phyloP scores from a whole-genome alignment of 495 filamentous ascomycete genomes.

The Penicillium verhagenii region DNA sequence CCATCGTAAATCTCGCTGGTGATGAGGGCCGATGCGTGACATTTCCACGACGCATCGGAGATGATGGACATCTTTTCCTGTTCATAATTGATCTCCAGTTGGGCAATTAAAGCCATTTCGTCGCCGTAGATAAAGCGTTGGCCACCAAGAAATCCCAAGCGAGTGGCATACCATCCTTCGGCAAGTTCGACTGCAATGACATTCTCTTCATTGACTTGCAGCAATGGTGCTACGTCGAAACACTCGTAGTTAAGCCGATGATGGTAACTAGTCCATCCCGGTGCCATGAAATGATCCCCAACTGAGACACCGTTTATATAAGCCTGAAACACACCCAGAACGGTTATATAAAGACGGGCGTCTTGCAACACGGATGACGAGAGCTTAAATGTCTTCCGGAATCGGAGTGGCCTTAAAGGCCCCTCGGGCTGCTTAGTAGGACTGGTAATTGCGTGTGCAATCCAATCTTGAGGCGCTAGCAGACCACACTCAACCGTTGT shows the following conservation, averaged over 20 bases:
- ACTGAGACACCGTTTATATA: constrained; percentile 49
- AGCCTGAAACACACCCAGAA: constrained; percentile 50
- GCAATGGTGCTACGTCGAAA: constrained; percentile 45
- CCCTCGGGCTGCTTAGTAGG: constrained; percentile 10
- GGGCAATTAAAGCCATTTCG: constrained; percentile 41
- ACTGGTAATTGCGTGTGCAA: constrained; percentile 32
- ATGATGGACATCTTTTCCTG: constrained; percentile 23
- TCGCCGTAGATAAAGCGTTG: constrained; percentile 43
- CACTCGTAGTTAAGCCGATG: constrained; percentile 51
- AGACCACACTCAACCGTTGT: constrained; percentile 40
- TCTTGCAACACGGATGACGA: constrained; percentile 2
- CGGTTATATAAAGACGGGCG: constrained; percentile 52
- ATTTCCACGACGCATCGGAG: constrained; percentile 47
- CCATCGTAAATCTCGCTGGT: constrained; percentile 55
- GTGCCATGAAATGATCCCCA: constrained; percentile 46
- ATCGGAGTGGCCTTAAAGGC: constrained; percentile 28
- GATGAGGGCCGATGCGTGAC: constrained; percentile 37
- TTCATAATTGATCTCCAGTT: constrained; percentile 39
- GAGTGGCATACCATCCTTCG: constrained; percentile 55
- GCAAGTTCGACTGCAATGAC: constrained; percentile 49
- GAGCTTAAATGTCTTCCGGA: constrained; percentile 27
- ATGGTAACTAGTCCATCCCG: constrained; percentile 55
- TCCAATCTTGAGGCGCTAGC: constrained; percentile 38
- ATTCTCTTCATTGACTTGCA: constrained; percentile 36
- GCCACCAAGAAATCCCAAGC: constrained; percentile 44